Percentiles rank a stretch among this genome's conserved stretches.
phyloP scores from a whole-genome alignment of 495 filamentous ascomycete species.

The Neurospora sublineolata region DNA sequence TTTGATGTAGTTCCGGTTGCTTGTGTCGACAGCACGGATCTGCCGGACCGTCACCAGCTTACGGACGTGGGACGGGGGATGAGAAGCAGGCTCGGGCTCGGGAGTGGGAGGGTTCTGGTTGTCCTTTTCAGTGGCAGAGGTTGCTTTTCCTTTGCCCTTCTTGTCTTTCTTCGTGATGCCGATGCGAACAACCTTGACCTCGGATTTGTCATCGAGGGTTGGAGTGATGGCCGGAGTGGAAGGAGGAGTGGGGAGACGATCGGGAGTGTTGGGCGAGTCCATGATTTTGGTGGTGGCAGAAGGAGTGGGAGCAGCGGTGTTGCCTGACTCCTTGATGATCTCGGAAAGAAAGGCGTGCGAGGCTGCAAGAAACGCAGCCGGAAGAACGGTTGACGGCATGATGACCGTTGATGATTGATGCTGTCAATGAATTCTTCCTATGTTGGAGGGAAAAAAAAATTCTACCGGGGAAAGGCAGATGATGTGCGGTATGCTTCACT shows the following conservation, averaged over 20 bases:
- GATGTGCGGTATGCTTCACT: background rate
- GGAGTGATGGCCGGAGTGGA: background rate
- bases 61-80: background rate
- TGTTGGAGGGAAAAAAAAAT: background rate
- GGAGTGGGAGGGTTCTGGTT: background rate
- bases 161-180: background rate
- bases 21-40: background rate
- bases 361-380: background rate
- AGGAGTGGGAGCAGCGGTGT: background rate
- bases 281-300: background rate
- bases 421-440: background rate
- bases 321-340: background rate
- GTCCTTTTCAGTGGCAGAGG: background rate
- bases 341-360: background rate
- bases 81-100: background rate
- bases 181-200: background rate
- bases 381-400: background rate
- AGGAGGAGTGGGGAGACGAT: background rate
- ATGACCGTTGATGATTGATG: background rate
- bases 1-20: background rate
- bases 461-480: background rate
- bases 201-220: background rate
- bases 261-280: background rate
- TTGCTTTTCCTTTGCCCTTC: background rate
- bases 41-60: slow-evolving; percentile 8